phyloP scores from a whole-genome alignment of 2,329 filamentous ascomycete species.

The Fusarium falciforme region DNA sequence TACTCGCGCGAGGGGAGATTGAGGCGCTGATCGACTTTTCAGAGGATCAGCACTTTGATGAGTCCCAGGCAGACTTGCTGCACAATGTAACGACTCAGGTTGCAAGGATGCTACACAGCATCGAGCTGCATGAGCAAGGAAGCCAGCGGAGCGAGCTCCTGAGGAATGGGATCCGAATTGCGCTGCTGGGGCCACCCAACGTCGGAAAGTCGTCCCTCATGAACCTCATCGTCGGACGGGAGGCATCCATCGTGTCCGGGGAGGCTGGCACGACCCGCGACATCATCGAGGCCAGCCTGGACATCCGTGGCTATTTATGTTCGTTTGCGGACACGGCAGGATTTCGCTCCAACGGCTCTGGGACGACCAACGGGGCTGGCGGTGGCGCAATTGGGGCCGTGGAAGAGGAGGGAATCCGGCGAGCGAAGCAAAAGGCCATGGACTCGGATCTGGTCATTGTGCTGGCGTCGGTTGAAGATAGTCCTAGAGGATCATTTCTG shows the following conservation, averaged over 20 bases:
- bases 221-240: slow-evolving; percentile 88
- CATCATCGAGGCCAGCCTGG: slow-evolving; percentile 90
- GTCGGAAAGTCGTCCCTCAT: slow-evolving; percentile 94
- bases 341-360: slow-evolving; percentile 66
- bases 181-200: slow-evolving; percentile 91
- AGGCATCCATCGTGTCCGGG: slow-evolving; percentile 93
- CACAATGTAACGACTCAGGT: slow-evolving; percentile 76
- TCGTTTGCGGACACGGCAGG: slow-evolving; percentile 97
- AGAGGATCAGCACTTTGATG: slow-evolving; percentile 97
- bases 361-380: slow-evolving; percentile 15
- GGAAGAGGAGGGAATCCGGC: slow-evolving; percentile 89
- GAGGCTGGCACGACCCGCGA: slow-evolving; percentile 96
- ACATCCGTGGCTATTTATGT: slow-evolving; percentile 90
- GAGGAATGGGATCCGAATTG: slow-evolving; percentile 85
- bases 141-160: slow-evolving; percentile 86
- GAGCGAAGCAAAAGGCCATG: slow-evolving; percentile 82
- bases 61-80: slow-evolving; percentile 80
- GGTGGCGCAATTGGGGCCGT: slow-evolving; percentile 71
- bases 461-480: slow-evolving; percentile 77
- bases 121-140: slow-evolving; percentile 78
- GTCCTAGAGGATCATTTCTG: slow-evolving; percentile 55
- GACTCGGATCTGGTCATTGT: slow-evolving; percentile 89
- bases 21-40: slow-evolving; percentile 97
- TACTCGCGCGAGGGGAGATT: slow-evolving; percentile 88
- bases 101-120: slow-evolving; percentile 66